Percentiles rank a stretch among this genome's conserved stretches.
Evolutionary conservation across 805 yeast species (phyloP).

Genomic region (Starmera dryadoides): DNA sequence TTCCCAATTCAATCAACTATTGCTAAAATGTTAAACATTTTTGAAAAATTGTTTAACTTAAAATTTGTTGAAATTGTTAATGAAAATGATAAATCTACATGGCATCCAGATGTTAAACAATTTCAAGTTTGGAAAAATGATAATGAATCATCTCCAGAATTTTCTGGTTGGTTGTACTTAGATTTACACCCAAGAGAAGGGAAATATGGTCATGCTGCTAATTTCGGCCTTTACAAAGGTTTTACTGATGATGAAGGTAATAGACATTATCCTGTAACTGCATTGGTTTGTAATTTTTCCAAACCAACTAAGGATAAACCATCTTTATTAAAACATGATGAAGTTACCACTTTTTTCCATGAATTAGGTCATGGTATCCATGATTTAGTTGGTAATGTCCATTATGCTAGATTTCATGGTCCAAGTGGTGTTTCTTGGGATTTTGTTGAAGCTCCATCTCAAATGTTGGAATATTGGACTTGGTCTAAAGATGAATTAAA

Average conservation of each 20-base stretch:
- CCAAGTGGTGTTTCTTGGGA: slow-evolving; percentile 70
- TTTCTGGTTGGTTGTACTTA: slow-evolving; percentile 73
- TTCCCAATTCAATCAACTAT: slow-evolving; percentile 71
- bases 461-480: slow-evolving; percentile 83
- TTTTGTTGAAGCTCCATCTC: slow-evolving; percentile 89
- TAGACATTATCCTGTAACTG: slow-evolving; percentile 61
- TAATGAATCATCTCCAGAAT: slow-evolving; percentile 31
- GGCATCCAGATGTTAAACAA: slow-evolving; percentile 78
- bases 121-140: slow-evolving; percentile 67
- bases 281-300: slow-evolving; percentile 79
- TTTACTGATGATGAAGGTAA: slow-evolving; percentile 40
- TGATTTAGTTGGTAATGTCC: slow-evolving; percentile 60
- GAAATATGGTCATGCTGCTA: slow-evolving; percentile 86
- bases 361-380: slow-evolving; percentile 90
- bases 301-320: slow-evolving; percentile 66
- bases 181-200: slow-evolving; percentile 84
- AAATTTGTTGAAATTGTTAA: slow-evolving; percentile 49
- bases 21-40: slow-evolving; percentile 60
- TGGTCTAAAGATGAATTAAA: slow-evolving; percentile 63
- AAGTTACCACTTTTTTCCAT: slow-evolving; percentile 81
- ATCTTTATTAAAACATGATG: slow-evolving; percentile 67
- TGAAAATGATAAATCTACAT: slow-evolving; percentile 35
- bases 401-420: slow-evolving; percentile 65
- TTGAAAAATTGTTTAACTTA: slow-evolving; percentile 61
- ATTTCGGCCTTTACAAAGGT: slow-evolving; percentile 62